These are phyloP conservation scores for Leccinum rimulosum DNA, from an alignment of 768 basidiomycete species.

Conservation along the genomic window DNA sequence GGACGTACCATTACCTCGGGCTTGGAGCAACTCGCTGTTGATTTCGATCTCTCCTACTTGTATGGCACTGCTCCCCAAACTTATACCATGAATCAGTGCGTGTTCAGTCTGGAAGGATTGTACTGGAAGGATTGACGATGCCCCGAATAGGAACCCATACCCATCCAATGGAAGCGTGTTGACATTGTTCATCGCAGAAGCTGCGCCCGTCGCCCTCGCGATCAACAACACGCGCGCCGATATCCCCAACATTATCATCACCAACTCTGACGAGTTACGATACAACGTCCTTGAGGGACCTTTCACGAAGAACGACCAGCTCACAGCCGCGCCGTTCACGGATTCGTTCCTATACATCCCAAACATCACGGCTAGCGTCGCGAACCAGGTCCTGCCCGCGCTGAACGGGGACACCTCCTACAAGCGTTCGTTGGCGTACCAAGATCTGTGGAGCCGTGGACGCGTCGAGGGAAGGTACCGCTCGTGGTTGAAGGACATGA, in stretches of 20 bases:
- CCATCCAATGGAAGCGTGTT: slow-evolving; percentile 61
- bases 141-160: slow-evolving; percentile 48
- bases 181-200: slow-evolving; percentile 53
- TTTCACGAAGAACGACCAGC: slow-evolving; percentile 80
- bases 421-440: neutral
- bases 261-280: slow-evolving; percentile 61
- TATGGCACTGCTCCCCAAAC: slow-evolving; percentile 78
- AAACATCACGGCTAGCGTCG: slow-evolving; percentile 48
- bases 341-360: slow-evolving; percentile 65
- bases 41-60: slow-evolving; percentile 58
- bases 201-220: slow-evolving; percentile 52
- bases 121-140: neutral
- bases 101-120: neutral
- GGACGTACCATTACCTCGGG: slow-evolving; percentile 56
- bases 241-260: slow-evolving; percentile 62
- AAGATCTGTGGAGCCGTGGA: neutral
- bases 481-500: neutral
- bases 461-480: neutral
- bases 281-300: slow-evolving; percentile 66
- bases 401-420: slow-evolving; percentile 43
- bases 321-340: slow-evolving; percentile 69
- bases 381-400: slow-evolving; percentile 49
- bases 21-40: slow-evolving; percentile 49
- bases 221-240: slow-evolving; percentile 61
- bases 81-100: slow-evolving; percentile 63